Base-by-base conservation (phyloP, 257 asterid genomes). In the Nicotiana knightiana region DNA sequence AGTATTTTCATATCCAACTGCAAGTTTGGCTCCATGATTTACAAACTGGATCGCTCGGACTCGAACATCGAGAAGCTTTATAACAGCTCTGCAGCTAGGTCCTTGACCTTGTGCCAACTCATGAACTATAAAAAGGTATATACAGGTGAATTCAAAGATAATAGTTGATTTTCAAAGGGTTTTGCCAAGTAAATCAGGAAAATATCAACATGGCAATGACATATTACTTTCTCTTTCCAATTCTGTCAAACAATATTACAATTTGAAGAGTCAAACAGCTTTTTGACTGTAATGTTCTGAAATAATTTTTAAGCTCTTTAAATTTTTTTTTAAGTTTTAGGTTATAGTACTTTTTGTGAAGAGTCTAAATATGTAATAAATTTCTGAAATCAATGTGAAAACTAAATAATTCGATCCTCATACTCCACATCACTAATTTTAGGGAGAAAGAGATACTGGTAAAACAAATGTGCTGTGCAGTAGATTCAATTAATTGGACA, bases 1-100 rank as follows among this genome's bases (percentile, higher is more conserved):
- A 77, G 92, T 87, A 88, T 92, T 90, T 88, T 88, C 89, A 83
- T 91, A 91, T 86, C 94, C 98, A 80, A 90, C 86, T 82, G 88
- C 83, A 83, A 95, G 97, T 87, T 87, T 90, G 82, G 90, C 87
- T 80, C 97, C 94, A 76, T 75, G 81, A 80, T 86, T 86, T 75
- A 91, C 76, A 76, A 95, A 95, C 58, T 87, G 87, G 81, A 92
- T 86, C 37, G 92, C 90, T 88, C 66, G 92, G 86, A 95, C 90
- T 79, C 87, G 84, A 83, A 97, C 88, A 77, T 89, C 86, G 32
- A 86, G 89, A 86, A 95, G 89, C 75, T 88, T 71, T 85, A 95
- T 89, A 82, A 93, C 93, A 84, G 97, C 97, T 88, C 67, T 86
- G 84, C 93, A 87, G 76, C 80, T 82, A 46, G 92, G 94, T 86